Evolutionary conservation across 208 protist genomes (phyloP).

Genomic region (Lotmaria passim): DNA sequence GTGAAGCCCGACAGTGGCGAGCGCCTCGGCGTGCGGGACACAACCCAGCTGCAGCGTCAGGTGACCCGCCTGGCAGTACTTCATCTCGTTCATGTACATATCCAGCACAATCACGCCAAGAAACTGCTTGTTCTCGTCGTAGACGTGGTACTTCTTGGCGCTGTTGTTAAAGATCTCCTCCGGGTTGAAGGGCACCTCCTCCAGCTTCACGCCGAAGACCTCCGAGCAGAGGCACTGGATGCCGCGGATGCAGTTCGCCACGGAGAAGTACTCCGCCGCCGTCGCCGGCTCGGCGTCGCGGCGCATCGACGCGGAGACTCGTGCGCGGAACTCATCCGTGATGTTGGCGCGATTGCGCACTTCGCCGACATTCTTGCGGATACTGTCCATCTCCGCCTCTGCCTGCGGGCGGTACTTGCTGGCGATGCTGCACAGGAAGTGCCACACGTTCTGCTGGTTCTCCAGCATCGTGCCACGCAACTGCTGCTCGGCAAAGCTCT

Average conservation of each 20-base stretch:
- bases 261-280: slow-evolving; percentile 87
- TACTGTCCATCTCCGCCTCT: slow-evolving; percentile 81
- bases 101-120: slow-evolving; percentile 93
- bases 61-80: slow-evolving; percentile 91
- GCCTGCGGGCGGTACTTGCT: slow-evolving; percentile 83
- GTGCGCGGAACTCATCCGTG: slow-evolving; percentile 83
- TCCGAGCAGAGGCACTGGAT: slow-evolving; percentile 91
- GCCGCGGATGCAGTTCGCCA: slow-evolving; percentile 90
- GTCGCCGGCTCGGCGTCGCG: slow-evolving; percentile 72
- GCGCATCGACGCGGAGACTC: slow-evolving; percentile 70
- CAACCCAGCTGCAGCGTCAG: slow-evolving; percentile 91
- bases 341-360: slow-evolving; percentile 79
- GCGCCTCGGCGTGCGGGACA: slow-evolving; percentile 73
- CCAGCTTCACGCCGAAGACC: slow-evolving; percentile 89
- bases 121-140: slow-evolving; percentile 82
- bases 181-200: slow-evolving; percentile 71
- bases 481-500: slow-evolving; percentile 92
- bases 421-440: slow-evolving; percentile 87
- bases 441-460: slow-evolving; percentile 89
- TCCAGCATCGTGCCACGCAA: slow-evolving; percentile 91
- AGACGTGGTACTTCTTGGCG: slow-evolving; percentile 90
- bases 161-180: slow-evolving; percentile 83
- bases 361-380: slow-evolving; percentile 74
- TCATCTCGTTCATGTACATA: slow-evolving; percentile 88
- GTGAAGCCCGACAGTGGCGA: slow-evolving; percentile 76